Percentiles rank a stretch among this genome's conserved stretches.
Conservation (phyloP, 1,284 basidiomycete species). For the Athelia sp. region DNA sequence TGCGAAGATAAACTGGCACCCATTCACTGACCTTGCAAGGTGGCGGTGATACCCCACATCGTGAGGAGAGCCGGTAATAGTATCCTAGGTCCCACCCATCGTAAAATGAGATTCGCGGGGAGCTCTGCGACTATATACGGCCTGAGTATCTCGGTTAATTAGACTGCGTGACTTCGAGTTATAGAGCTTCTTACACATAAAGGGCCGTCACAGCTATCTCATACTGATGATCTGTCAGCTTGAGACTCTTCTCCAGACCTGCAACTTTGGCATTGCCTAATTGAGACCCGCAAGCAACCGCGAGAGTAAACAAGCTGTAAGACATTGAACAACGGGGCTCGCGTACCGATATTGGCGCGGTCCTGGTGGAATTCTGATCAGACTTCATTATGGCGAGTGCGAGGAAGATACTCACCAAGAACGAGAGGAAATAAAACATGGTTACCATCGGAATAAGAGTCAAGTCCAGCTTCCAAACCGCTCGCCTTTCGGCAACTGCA, state of each 20-base stretch:
- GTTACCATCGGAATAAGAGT: conserved; percentile 42
- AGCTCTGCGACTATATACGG: conserved; percentile 58
- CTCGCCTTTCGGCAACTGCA: not conserved
- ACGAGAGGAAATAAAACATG: conserved; percentile 46
- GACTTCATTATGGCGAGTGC: not conserved
- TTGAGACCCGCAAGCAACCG: too few relatives aligned
- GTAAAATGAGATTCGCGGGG: conserved; percentile 54
- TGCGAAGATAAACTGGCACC: not conserved
- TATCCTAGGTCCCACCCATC: conserved; percentile 46
- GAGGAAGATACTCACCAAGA: conserved; percentile 32
- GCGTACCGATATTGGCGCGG: conserved; percentile 27
- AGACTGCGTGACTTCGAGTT: not conserved
- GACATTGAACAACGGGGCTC: not conserved
- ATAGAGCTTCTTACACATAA: conserved; percentile 36
- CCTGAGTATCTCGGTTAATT: conserved; percentile 12
- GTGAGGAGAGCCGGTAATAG: conserved; percentile 46
- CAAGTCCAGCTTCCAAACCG: conserved; percentile 37
- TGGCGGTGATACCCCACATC: conserved; percentile 46
- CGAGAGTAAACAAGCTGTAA: conserved; percentile 7
- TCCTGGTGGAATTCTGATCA: conserved; percentile 21
- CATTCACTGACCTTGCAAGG: conserved; percentile 37
- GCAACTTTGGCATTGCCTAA: conserved; percentile 53
- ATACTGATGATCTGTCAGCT: conserved; percentile 40
- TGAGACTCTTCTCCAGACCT: conserved; percentile 44
- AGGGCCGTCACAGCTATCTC: conserved; percentile 42